Evolutionary conservation across 1,284 basidiomycete species (phyloP).

Genomic region (Microbotryomycetes sp.): DNA sequence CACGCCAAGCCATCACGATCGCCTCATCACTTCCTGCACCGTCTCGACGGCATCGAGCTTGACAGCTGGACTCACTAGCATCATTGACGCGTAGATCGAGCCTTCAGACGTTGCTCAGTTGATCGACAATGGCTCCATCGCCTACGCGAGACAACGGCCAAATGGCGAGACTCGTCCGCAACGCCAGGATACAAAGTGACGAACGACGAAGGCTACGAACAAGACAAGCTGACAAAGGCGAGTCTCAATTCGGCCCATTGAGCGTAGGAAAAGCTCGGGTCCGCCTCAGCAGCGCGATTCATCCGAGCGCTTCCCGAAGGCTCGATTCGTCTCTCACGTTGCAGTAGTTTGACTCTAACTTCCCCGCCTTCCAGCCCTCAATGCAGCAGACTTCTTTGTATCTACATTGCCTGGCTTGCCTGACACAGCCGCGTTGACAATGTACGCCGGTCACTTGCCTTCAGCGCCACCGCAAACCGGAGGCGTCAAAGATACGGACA

Average conservation of each 20-base stretch:
- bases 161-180: background rate
- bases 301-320: no score
- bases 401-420: constrained; percentile 35
- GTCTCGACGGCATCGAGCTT: no score
- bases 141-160: no score
- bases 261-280: no score
- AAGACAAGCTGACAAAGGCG: background rate
- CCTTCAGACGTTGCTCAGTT: no score
- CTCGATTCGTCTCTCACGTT: no score
- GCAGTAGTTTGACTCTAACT: no score
- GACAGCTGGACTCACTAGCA: no score
- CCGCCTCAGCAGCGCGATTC: no score
- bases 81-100: no score
- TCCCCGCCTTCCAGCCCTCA: constrained; percentile 29
- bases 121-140: background rate
- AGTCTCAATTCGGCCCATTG: background rate
- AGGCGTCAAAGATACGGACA: constrained; percentile 26
- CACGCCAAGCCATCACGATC: no score
- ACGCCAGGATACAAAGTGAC: background rate
- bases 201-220: background rate
- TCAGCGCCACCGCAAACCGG: constrained; percentile 23
- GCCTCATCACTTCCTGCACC: no score
- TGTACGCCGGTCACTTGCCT: constrained; percentile 40
- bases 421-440: constrained; percentile 31
- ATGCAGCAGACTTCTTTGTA: constrained; percentile 36